phyloP scores from a whole-genome alignment of 2,329 filamentous ascomycete genomes.

The Arthrobotrys sphaeroides region DNA sequence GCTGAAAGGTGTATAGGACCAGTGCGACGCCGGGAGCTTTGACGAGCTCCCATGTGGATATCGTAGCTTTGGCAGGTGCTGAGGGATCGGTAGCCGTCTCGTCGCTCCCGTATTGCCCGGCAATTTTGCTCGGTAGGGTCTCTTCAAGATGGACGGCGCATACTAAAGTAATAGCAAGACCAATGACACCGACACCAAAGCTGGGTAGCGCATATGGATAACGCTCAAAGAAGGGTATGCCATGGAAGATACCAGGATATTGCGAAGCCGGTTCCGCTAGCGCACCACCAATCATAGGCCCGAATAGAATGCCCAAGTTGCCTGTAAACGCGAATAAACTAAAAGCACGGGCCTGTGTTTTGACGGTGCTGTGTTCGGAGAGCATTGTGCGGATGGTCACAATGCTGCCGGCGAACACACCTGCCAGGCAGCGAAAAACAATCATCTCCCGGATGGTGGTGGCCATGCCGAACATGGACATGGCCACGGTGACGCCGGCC shows the following conservation, averaged over 20 bases:
- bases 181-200: constrained; percentile 68
- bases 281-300: constrained; percentile 74
- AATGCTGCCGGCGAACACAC: constrained; percentile 77
- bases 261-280: constrained; percentile 74
- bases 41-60: constrained; percentile 68
- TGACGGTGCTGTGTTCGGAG: constrained; percentile 74
- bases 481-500: constrained; percentile 70
- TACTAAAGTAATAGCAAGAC: constrained; percentile 66
- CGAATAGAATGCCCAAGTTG: constrained; percentile 78
- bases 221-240: constrained; percentile 68
- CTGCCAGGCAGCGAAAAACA: constrained; percentile 74
- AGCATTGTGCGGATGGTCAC: constrained; percentile 82
- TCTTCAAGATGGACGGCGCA: constrained; percentile 71
- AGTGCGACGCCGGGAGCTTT: constrained; percentile 71
- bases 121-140: constrained; percentile 60
- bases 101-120: not conserved
- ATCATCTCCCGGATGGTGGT: constrained; percentile 77
- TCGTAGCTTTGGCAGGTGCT: constrained; percentile 56
- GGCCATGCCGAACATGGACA: constrained; percentile 74
- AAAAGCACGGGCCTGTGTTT: constrained; percentile 77
- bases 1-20: constrained; percentile 73
- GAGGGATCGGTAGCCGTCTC: constrained; percentile 52
- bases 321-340: constrained; percentile 79
- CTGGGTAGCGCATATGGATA: constrained; percentile 75
- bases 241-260: constrained; percentile 70